These are phyloP conservation scores for Echria macrotheca DNA, from an alignment of 495 filamentous ascomycete species.

Conservation along the genomic window DNA sequence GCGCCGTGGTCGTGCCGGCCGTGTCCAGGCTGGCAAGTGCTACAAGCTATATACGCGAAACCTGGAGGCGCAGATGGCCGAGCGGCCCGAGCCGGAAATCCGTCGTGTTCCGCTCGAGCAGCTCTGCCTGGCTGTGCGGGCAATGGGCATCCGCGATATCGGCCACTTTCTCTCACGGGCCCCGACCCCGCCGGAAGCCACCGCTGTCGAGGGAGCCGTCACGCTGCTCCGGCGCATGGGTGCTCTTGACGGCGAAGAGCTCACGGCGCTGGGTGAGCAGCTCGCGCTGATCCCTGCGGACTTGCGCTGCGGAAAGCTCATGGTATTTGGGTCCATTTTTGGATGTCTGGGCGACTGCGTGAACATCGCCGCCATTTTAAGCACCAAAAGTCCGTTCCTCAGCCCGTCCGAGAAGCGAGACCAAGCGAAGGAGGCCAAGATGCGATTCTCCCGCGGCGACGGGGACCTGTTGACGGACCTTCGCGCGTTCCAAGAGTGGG, in stretches of 20 bases:
- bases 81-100: constrained; percentile 89
- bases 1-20: constrained; percentile 87
- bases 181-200: constrained; percentile 76
- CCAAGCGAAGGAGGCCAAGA: constrained; percentile 69
- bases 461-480: constrained; percentile 88
- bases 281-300: constrained; percentile 93
- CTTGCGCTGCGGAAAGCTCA: constrained; percentile 84
- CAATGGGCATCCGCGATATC: constrained; percentile 85
- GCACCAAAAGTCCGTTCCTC: constrained; percentile 77
- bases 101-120: constrained; percentile 89
- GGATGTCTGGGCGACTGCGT: constrained; percentile 82
- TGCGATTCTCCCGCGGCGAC: constrained; percentile 66
- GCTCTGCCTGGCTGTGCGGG: constrained; percentile 85
- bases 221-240: constrained; percentile 75
- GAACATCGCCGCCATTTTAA: constrained; percentile 86
- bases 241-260: constrained; percentile 72
- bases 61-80: constrained; percentile 79
- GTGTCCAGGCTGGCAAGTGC: constrained; percentile 84
- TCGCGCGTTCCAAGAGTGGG: constrained; percentile 77
- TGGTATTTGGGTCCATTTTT: constrained; percentile 94
- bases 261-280: constrained; percentile 88
- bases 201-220: constrained; percentile 81
- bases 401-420: constrained; percentile 76
- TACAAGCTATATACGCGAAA: constrained; percentile 91
- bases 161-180: constrained; percentile 76